A percentile compares a stretch with the other conserved stretches of the same genome.
Conservation (phyloP, 176 grass and related monocot genomes). For the Zoysia pacifica region DNA sequence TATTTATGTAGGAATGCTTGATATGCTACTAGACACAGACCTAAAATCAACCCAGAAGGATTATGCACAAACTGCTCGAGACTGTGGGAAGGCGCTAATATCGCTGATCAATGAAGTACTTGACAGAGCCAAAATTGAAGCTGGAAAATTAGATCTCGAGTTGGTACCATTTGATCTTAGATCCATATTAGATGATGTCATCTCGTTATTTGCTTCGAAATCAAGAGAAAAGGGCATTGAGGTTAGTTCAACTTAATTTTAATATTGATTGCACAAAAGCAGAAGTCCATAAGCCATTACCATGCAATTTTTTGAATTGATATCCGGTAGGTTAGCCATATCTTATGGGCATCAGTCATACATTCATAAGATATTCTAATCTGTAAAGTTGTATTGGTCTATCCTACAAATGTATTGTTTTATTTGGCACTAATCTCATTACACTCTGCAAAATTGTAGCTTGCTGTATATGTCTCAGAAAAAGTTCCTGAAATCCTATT, state of each 20-base stretch:
- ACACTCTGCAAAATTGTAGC: constrained; percentile 53
- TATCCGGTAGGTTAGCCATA: not conserved
- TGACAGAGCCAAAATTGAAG: constrained; percentile 98
- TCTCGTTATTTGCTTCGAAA: constrained; percentile 78
- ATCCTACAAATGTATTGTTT: not conserved
- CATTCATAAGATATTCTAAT: too few relatives aligned
- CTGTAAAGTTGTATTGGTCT: constrained; percentile 23
- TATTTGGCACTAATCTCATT: constrained; percentile 22
- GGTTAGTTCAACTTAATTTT: constrained; percentile 45
- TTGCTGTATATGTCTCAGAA: constrained; percentile 95
- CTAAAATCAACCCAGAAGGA: constrained; percentile 81
- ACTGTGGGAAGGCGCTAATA: constrained; percentile 86
- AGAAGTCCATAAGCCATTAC: constrained; percentile 7
- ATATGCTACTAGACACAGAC: constrained; percentile 90
- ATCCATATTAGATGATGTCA: constrained; percentile 85
- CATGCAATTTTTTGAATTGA: constrained; percentile 10
- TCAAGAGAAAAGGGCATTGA: constrained; percentile 88
- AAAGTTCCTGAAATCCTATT: constrained; percentile 84
- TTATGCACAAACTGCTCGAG: constrained; percentile 92
- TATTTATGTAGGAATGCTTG: constrained; percentile 78
- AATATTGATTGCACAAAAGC: not conserved
- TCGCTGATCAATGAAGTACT: constrained; percentile 97
- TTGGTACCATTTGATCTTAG: constrained; percentile 82
- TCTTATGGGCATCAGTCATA: too few relatives aligned
- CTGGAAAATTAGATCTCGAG: constrained; percentile 81